A percentile compares a stretch with the other conserved stretches of the same genome.
Evolutionary conservation across 2,329 filamentous ascomycete genomes (phyloP).

Genomic region (Cordyceps pruinosa): DNA sequence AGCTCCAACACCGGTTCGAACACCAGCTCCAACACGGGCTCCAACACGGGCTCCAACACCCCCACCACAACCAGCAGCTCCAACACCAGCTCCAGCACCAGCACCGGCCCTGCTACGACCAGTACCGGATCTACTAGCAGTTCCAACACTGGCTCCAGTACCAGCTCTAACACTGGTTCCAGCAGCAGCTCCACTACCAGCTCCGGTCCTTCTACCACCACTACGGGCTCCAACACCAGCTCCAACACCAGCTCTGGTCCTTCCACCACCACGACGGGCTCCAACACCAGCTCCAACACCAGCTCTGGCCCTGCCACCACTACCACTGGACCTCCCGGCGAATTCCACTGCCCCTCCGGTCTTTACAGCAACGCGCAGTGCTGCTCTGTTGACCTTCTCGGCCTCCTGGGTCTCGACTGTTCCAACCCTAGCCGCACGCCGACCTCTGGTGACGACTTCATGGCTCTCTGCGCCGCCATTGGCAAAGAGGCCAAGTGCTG

Average conservation of each 20-base stretch:
- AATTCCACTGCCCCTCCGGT: slow-evolving; percentile 15
- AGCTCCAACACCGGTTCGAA: too few species aligned
- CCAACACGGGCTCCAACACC: neutral
- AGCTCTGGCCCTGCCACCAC: neutral
- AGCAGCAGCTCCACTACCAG: too few species aligned
- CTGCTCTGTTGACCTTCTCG: slow-evolving; percentile 42
- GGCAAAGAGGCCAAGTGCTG: slow-evolving; percentile 50
- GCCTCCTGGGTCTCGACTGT: slow-evolving; percentile 42
- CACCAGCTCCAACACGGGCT: neutral
- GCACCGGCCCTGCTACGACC: neutral
- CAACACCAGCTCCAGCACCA: too few species aligned
- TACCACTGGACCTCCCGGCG: neutral
- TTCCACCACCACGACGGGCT: too few species aligned
- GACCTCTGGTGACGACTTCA: neutral
- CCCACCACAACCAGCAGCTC: too few species aligned
- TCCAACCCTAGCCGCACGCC: neutral
- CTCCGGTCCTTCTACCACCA: too few species aligned
- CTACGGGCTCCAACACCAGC: neutral
- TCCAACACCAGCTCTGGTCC: neutral
- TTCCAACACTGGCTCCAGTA: neutral
- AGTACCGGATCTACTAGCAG: neutral
- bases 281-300: too few species aligned
- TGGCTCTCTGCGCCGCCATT: slow-evolving; percentile 31
- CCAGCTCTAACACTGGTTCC: too few species aligned
- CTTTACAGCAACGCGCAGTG: slow-evolving; percentile 31